Base-by-base conservation (phyloP, 1,139 yeast genomes). In the Meyerozyma sp. region DNA sequence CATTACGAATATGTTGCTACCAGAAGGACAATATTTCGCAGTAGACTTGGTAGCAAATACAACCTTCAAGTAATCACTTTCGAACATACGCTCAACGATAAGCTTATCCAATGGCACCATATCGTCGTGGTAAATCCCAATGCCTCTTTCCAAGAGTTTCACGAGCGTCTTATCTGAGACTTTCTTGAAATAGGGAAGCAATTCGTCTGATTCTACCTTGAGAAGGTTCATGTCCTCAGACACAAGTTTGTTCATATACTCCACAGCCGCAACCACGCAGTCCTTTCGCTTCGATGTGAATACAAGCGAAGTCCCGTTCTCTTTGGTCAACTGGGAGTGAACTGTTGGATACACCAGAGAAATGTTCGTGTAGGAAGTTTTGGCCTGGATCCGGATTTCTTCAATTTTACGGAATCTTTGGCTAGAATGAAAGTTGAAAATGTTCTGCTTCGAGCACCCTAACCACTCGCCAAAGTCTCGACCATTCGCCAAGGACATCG, bases 381-480 rank as follows among this genome's bases (percentile, higher is more conserved):
- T 32, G 18, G 81, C 64, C 49, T 80, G 82, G 36, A 89, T 58
- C 50, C 76, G 81, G 16, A 89, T 78, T 44, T 71, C 75, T 42
- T 77, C 77, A 29, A 88, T 55, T 2, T 84, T 80, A 38, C 66
- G 59, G 21, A 72, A 68, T 45, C 94, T 69, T 34, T 80, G 82
- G 37, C 69, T 66, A 0, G 95, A 83, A 20, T 81, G 73, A 58
- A 85, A 90, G 54, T 89, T 91, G 65, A 73, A 88, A 4, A 82
- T 72, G 39, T 79, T 71, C 34, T 66, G 70, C 44, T 69, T 71
- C 29, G 77, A 68, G 28, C 86, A 82, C 2, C 94, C 95, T 30
- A 93, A 63, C 96, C 98, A 94, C 46, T 84, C 88, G 1, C 88
- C 94, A 49, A 91, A 62, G 51, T 88, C 96, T 44, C 79, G 73